Evolutionary conservation across 2,329 filamentous ascomycete species (phyloP).

Genomic region (Microascus cirrosus): DNA sequence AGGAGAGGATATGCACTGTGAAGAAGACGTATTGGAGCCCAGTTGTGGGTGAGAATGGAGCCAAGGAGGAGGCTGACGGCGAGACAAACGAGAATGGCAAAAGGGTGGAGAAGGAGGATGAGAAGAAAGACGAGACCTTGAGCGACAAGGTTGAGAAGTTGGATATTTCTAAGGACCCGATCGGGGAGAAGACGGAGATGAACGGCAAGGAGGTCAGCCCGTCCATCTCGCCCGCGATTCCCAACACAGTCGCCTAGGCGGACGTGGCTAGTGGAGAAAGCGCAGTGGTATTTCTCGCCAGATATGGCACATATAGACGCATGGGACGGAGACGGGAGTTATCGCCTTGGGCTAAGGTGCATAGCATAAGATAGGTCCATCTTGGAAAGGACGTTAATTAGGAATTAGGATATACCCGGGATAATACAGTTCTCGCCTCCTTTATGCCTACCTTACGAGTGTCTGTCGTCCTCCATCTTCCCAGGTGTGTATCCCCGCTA

Average conservation of each 20-base stretch:
- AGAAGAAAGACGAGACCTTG: slow-evolving; percentile 7
- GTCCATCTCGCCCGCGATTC: neutral
- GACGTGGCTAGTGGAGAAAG: neutral
- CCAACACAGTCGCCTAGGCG: slow-evolving; percentile 3
- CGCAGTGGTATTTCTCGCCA: neutral
- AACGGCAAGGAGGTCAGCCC: neutral
- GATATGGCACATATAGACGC: neutral
- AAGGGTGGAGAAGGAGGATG: slow-evolving; percentile 3
- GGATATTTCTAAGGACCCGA: slow-evolving; percentile 12
- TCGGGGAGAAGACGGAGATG: slow-evolving; percentile 4
- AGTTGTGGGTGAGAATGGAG: neutral
- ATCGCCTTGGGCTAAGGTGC: too few species aligned
- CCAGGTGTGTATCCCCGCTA: too few species aligned
- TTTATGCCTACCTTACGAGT: neutral
- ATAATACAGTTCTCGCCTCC: neutral
- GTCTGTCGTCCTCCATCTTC: neutral
- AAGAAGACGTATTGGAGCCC: slow-evolving; percentile 23
- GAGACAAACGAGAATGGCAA: neutral
- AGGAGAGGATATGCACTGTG: slow-evolving; percentile 39
- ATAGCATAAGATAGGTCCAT: neutral
- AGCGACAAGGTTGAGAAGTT: neutral
- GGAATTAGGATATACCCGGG: neutral
- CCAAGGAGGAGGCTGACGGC: neutral
- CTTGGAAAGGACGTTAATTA: neutral
- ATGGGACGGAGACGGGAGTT: neutral